Conservation (phyloP, 768 basidiomycete genomes). For the Leccinum broughii region DNA sequence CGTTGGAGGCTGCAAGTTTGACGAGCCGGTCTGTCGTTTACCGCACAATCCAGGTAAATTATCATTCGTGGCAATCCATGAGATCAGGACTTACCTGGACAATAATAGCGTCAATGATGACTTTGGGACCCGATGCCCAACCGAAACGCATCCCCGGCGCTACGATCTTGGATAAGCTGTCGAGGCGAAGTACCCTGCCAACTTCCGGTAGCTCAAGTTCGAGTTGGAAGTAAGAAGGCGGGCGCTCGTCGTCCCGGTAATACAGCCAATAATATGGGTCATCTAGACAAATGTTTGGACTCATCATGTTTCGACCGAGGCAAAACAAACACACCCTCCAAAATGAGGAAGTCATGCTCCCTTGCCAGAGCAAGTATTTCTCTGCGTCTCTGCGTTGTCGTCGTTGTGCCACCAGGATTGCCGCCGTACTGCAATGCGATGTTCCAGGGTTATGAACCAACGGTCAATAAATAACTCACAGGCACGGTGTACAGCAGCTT, state of each 20-base stretch:
- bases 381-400: slow-evolving; percentile 58
- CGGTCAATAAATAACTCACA: slow-evolving; percentile 33
- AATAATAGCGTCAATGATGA: no score
- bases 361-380: slow-evolving; percentile 65
- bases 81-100: no score
- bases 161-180: slow-evolving; percentile 62
- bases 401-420: slow-evolving; percentile 78
- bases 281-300: slow-evolving; percentile 38
- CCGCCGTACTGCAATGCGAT: slow-evolving; percentile 56
- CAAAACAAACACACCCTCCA: slow-evolving; percentile 55
- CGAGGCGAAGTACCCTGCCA: slow-evolving; percentile 66
- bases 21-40: slow-evolving; percentile 53
- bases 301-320: not conserved
- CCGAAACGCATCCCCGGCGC: no score
- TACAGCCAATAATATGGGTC: slow-evolving; percentile 73
- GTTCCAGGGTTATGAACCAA: not conserved
- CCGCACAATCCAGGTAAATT: not conserved
- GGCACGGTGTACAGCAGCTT: slow-evolving; percentile 76
- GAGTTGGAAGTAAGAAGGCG: not conserved
- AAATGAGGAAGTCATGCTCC: slow-evolving; percentile 70
- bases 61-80: no score
- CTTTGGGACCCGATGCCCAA: no score
- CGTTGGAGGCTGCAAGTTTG: slow-evolving; percentile 61
- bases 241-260: slow-evolving; percentile 56
- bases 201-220: not conserved